Percentiles rank a stretch among this genome's conserved stretches.
Conservation (phyloP, 208 protist genomes). For the Leishmania guyanensis region DNA sequence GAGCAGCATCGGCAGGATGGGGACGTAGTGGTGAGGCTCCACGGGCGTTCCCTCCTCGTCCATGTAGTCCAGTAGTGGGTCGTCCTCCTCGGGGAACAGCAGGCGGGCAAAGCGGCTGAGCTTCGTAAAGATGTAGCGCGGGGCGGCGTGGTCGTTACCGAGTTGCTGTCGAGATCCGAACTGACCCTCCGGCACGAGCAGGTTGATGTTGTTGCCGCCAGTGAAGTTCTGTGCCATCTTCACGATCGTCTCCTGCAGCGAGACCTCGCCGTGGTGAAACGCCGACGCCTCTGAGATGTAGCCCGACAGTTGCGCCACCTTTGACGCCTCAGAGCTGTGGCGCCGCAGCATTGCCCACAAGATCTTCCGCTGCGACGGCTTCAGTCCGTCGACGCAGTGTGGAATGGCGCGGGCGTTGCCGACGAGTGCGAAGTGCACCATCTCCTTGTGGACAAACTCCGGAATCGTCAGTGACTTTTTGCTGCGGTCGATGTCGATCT, state of each 20-base stretch:
- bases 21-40: conserved; percentile 99
- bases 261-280: conserved; percentile 99
- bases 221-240: conserved; percentile 99
- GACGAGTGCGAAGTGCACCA: conserved; percentile 98
- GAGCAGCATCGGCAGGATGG: conserved; percentile 99
- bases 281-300: conserved; percentile 96
- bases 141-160: conserved; percentile 97
- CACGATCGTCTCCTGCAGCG: conserved; percentile 98
- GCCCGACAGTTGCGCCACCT: conserved; percentile 99
- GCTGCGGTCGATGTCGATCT: conserved; percentile 90
- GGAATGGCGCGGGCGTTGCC: conserved; percentile 91
- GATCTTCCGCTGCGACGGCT: conserved; percentile 99
- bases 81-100: conserved; percentile 98
- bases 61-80: conserved; percentile 96
- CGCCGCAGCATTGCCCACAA: conserved; percentile 95
- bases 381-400: conserved; percentile 98
- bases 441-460: conserved; percentile 99
- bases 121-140: conserved; percentile 96
- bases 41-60: conserved; percentile 98
- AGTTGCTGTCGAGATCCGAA: conserved; percentile 99
- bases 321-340: conserved; percentile 94
- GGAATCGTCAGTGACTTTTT: conserved; percentile 83
- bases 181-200: conserved; percentile 98
- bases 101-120: conserved; percentile 94
- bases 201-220: conserved; percentile 99